Conservation (phyloP, 805 yeast genomes). For the Pichia gijzeniarum region DNA sequence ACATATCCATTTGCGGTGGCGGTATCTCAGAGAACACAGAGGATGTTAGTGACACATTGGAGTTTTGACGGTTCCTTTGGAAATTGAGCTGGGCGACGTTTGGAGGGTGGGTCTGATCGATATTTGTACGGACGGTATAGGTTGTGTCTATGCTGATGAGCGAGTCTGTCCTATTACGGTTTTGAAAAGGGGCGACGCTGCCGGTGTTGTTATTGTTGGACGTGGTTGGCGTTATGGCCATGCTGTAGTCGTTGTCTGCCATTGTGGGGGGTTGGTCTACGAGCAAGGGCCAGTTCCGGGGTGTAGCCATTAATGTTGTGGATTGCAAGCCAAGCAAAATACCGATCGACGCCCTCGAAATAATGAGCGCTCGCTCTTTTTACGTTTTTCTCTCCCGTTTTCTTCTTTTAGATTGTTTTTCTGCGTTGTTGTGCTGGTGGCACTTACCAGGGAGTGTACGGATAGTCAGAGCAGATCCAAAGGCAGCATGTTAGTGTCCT, state of each 20-base stretch:
- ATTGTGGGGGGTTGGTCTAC: not conserved
- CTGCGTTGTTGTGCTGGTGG: too few species aligned
- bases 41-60: conserved; percentile 21
- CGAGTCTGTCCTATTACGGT: conserved; percentile 13
- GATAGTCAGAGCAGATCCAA: not conserved
- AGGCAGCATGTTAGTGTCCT: conserved; percentile 61
- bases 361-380: too few species aligned
- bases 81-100: not conserved
- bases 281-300: too few species aligned
- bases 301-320: too few species aligned
- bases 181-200: too few species aligned
- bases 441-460: too few species aligned
- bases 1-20: conserved; percentile 17
- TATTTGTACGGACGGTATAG: conserved; percentile 4
- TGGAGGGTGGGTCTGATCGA: conserved; percentile 4
- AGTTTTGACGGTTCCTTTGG: conserved; percentile 11
- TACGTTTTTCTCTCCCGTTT: too few species aligned
- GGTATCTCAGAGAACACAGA: conserved; percentile 16
- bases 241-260: not conserved
- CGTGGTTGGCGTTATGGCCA: conserved; percentile 5
- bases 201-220: not conserved
- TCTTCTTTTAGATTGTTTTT: too few species aligned
- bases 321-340: too few species aligned
- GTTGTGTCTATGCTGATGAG: conserved; percentile 8
- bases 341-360: too few species aligned